Evolutionary conservation across 2,329 filamentous ascomycete genomes (phyloP), one percentile per base, ranked within the genome.

Genomic region (Achaetomium macrosporum): DNA sequence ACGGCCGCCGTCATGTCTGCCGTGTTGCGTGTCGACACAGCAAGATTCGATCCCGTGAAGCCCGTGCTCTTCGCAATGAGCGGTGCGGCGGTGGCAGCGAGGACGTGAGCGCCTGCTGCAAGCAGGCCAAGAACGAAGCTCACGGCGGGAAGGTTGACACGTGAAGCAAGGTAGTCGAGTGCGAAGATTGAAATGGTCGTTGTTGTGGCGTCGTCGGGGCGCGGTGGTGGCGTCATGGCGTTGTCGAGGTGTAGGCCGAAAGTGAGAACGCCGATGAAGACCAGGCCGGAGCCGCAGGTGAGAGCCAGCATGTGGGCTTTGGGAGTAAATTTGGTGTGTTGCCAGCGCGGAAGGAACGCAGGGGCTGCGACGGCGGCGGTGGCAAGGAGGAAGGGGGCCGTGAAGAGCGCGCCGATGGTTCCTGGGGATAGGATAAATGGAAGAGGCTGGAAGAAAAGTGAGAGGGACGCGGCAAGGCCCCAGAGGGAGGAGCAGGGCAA

Each of bases 1-100:
- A 77, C 67, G 30, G 68, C 72, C 3, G 68, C 71, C 25, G 70
- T 65, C 76, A 80, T 79, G 57, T 79, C 76, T 13, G 69, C 69
- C 15, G 71, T 72, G 59, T 69, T 75, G 30, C 76, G 71, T 48
- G 76, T 68, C 20, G 71, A 70, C 12, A 72, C 65, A n/a, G 66
- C 66, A 20, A 78, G 66, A 61, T 71, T 78, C 6, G 73, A 68
- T 3, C 70, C 73, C 0, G 75, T 78, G 56, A 76, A 79, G 42
- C 72, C 71, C 8, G 76, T 73, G 31, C 75, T 78, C n/a, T 71
- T 68, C 25, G 68, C 67, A 42, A 79, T 68, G 25, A 75, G 61
- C 1, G 76, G 74, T 3, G 66, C 64, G 2, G 69, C 66, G 0
- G 72, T 69, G 2, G 68, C 66, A 49, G 76, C 71, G 6, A 79